phyloP scores from a whole-genome alignment of 495 filamentous ascomycete species.

The Neurospora tetrasperma region DNA sequence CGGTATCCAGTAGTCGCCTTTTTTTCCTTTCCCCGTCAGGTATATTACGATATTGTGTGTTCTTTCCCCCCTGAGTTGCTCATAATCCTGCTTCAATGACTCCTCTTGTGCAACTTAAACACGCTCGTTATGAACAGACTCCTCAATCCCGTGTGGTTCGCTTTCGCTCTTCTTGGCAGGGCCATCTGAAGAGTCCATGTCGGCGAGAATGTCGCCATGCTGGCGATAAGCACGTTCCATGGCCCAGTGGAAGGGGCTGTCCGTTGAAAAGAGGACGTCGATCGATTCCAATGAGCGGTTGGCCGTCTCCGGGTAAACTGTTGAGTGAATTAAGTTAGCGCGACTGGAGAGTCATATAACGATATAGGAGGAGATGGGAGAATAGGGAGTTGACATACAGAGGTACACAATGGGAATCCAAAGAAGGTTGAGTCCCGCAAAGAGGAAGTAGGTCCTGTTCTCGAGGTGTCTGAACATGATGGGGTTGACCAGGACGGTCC shows the following conservation, averaged over 20 bases:
- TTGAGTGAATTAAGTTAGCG: slow-evolving; percentile 2
- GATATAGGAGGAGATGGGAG: background rate
- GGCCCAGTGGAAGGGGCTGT: slow-evolving; percentile 10
- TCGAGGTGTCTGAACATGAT: slow-evolving; percentile 56
- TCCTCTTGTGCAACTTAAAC: background rate
- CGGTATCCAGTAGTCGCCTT: background rate
- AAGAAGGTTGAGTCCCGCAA: slow-evolving; percentile 4
- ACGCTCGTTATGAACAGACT: background rate
- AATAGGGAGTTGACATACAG: background rate
- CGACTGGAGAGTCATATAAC: background rate
- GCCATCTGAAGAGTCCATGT: background rate
- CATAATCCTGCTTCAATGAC: background rate
- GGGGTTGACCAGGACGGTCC: slow-evolving; percentile 47
- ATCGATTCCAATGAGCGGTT: slow-evolving; percentile 63
- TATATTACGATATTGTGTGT: background rate
- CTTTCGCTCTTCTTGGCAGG: background rate
- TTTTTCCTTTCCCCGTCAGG: background rate
- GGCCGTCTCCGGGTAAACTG: slow-evolving; percentile 60
- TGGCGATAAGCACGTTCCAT: slow-evolving; percentile 11
- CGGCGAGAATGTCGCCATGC: slow-evolving; percentile 4
- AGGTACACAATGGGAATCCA: slow-evolving; percentile 13
- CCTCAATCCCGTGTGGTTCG: background rate
- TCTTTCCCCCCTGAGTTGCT: background rate
- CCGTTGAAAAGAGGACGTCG: slow-evolving; percentile 49
- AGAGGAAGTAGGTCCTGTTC: slow-evolving; percentile 16